A percentile compares a stretch with the other conserved stretches of the same genome.
Conservation (phyloP, 306 rosid genomes). For the Lathyrus aphaca region DNA sequence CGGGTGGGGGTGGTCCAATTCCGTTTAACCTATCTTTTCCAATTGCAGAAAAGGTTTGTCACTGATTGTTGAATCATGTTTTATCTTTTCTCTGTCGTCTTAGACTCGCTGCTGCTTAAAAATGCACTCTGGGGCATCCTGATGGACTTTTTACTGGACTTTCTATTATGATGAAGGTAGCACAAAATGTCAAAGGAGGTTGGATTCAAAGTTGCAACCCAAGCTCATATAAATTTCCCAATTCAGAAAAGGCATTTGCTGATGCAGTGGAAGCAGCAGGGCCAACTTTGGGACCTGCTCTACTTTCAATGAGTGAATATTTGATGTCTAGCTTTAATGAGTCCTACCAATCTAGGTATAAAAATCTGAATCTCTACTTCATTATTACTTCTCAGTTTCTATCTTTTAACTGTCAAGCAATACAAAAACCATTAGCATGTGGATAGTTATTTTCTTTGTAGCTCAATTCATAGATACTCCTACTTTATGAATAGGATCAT, state of each 20-base stretch:
- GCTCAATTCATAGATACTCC: slow-evolving; percentile 23
- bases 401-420: slow-evolving; percentile 19
- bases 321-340: slow-evolving; percentile 97
- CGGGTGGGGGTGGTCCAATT: slow-evolving; percentile 97
- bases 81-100: slow-evolving; percentile 3
- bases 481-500: neutral
- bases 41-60: slow-evolving; percentile 80
- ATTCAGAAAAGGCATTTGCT: slow-evolving; percentile 67
- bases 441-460: slow-evolving; percentile 29
- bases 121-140: slow-evolving; percentile 31
- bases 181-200: slow-evolving; percentile 72
- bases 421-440: slow-evolving; percentile 8
- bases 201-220: slow-evolving; percentile 73
- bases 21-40: slow-evolving; percentile 79
- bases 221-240: slow-evolving; percentile 71
- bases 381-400: slow-evolving; percentile 7
- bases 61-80: slow-evolving; percentile 39
- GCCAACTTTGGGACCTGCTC: slow-evolving; percentile 77
- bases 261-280: slow-evolving; percentile 93
- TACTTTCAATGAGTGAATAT: slow-evolving; percentile 89
- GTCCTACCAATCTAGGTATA: slow-evolving; percentile 95
- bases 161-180: slow-evolving; percentile 61
- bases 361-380: slow-evolving; percentile 33
- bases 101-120: slow-evolving; percentile 21
- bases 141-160: slow-evolving; percentile 34